Percentiles rank a stretch among this genome's conserved stretches.
Conservation (phyloP, 2,329 filamentous ascomycete genomes). For the Chaetomiaceae sp. region DNA sequence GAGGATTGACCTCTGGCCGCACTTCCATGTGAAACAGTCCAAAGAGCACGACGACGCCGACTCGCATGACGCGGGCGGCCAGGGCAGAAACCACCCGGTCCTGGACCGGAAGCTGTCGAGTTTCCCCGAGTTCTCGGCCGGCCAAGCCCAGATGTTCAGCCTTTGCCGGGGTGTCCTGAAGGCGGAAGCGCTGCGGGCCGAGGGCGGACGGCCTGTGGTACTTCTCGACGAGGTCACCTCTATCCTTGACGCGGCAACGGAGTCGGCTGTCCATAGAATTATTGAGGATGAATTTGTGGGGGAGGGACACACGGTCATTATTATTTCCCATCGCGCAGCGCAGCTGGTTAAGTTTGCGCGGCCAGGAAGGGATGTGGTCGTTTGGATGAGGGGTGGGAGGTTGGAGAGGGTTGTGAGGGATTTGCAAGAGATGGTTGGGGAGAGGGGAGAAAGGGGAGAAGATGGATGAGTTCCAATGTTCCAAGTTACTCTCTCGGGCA, state of each 20-base stretch:
- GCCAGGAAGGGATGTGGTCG: slow-evolving; percentile 16
- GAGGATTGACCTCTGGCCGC: slow-evolving; percentile 26
- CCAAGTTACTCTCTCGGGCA: too few relatives aligned
- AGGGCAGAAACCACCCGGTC: too few relatives aligned
- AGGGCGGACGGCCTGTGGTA: slow-evolving; percentile 28
- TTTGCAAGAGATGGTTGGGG: background rate
- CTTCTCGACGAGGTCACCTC: slow-evolving; percentile 37
- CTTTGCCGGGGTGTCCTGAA: slow-evolving; percentile 39
- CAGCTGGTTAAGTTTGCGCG: slow-evolving; percentile 7
- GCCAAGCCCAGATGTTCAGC: slow-evolving; percentile 43
- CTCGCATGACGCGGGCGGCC: too few relatives aligned
- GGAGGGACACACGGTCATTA: slow-evolving; percentile 23
- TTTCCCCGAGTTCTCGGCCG: slow-evolving; percentile 27
- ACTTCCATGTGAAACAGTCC: background rate
- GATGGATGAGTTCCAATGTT: too few relatives aligned
- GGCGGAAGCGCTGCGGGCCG: slow-evolving; percentile 24
- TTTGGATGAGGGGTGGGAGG: slow-evolving; percentile 21
- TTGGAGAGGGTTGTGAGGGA: background rate
- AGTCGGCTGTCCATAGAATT: slow-evolving; percentile 17
- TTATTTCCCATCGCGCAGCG: slow-evolving; percentile 26
- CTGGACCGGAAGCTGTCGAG: slow-evolving; percentile 2
- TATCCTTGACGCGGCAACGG: slow-evolving; percentile 18
- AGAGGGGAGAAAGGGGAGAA: too few relatives aligned
- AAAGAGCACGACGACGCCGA: background rate
- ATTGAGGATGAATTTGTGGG: slow-evolving; percentile 21